Conservation (phyloP, 1,284 basidiomycete species). For the Quambalaria eucalypti region DNA sequence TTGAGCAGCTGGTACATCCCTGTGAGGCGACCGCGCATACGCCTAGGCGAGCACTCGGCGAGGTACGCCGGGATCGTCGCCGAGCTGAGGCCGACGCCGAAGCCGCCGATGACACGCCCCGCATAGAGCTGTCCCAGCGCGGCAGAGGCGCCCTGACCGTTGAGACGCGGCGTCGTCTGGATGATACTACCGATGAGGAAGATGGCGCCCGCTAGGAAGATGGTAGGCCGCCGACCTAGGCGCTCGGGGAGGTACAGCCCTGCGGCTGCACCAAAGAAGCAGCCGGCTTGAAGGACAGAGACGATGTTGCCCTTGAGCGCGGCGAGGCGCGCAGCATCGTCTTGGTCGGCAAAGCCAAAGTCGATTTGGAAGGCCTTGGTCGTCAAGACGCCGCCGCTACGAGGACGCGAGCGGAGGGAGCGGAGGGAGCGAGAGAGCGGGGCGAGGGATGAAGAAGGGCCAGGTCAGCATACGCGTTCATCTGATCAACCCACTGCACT, state of each 20-base stretch:
- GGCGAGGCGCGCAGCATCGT: no score
- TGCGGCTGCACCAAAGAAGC: slow-evolving; percentile 30
- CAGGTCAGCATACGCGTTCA: no score
- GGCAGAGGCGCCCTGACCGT: slow-evolving; percentile 20
- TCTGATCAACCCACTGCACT: no score
- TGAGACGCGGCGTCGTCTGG: no score
- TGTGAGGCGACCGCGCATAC: slow-evolving; percentile 53
- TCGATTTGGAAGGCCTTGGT: slow-evolving; percentile 51
- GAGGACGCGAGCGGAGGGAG: no score
- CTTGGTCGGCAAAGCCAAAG: no score
- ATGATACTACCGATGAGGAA: slow-evolving; percentile 39
- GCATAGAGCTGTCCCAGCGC: slow-evolving; percentile 36
- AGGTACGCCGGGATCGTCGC: slow-evolving; percentile 47
- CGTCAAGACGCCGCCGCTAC: slow-evolving; percentile 50
- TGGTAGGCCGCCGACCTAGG: slow-evolving; percentile 17
- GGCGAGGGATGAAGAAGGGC: no score
- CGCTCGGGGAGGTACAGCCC: slow-evolving; percentile 23
- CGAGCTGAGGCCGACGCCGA: slow-evolving; percentile 48
- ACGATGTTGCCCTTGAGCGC: no score
- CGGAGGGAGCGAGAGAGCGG: no score
- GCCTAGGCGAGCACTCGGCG: slow-evolving; percentile 47
- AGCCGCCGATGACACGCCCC: slow-evolving; percentile 47
- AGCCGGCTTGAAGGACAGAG: slow-evolving; percentile 52
- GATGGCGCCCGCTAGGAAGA: slow-evolving; percentile 22
- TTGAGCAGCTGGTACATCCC: slow-evolving; percentile 53